A percentile compares a stretch with the other conserved stretches of the same genome.
phyloP scores from a whole-genome alignment of 2,329 filamentous ascomycete species.

The Epichloe brachyelytri region DNA sequence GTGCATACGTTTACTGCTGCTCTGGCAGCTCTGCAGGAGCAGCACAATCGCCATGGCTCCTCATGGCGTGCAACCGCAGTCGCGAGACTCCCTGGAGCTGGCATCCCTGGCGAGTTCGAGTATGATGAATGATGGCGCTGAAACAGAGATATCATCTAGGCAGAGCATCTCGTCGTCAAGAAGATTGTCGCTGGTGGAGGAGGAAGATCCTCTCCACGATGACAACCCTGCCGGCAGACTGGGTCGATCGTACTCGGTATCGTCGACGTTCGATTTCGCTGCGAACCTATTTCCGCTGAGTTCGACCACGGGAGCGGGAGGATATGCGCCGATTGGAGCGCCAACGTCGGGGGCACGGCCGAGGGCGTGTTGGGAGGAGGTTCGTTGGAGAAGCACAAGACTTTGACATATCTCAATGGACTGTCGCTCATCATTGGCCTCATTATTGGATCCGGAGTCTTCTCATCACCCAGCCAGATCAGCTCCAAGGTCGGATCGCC shows the following conservation, averaged over 20 bases:
- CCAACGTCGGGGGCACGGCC: conserved; percentile 43
- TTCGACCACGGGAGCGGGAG: conserved; percentile 55
- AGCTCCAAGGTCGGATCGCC: conserved; percentile 85
- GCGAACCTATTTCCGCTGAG: conserved; percentile 85
- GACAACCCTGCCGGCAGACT: conserved; percentile 37
- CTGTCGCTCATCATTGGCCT: conserved; percentile 81
- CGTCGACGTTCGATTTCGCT: conserved; percentile 92
- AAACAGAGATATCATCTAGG: conserved; percentile 55
- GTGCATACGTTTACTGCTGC: neutral
- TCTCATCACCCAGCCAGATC: conserved; percentile 86
- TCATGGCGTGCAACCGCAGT: conserved; percentile 27
- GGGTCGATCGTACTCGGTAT: conserved; percentile 70
- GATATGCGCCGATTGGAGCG: conserved; percentile 78
- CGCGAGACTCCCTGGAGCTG: conserved; percentile 90
- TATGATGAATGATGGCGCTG: conserved; percentile 36
- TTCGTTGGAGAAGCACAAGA: conserved; percentile 92
- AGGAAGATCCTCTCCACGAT: conserved; percentile 61
- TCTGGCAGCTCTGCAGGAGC: neutral
- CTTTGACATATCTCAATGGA: conserved; percentile 86
- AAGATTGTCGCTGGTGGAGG: conserved; percentile 67
- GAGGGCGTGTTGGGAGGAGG: conserved; percentile 50
- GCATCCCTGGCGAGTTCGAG: conserved; percentile 86
- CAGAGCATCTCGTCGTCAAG: conserved; percentile 90
- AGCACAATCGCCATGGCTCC: conserved; percentile 25
- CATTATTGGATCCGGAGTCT: conserved; percentile 94